phyloP scores from a whole-genome alignment of 2,329 filamentous ascomycete species.

The Apiospora kogelbergensis region DNA sequence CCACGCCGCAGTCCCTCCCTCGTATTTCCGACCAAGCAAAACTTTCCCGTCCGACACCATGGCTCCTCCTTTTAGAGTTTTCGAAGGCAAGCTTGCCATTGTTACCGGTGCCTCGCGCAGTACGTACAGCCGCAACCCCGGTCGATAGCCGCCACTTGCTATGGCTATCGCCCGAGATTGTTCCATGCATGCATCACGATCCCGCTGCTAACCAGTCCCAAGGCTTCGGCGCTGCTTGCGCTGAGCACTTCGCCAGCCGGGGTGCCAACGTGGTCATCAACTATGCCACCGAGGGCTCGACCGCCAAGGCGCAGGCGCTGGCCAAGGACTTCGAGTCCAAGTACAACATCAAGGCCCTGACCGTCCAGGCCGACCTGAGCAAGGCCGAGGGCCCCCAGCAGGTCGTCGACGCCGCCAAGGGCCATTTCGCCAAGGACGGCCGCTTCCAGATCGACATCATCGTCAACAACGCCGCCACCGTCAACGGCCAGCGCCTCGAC shows the following conservation, averaged over 20 bases:
- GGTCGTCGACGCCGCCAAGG: slow-evolving; percentile 58
- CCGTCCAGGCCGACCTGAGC: slow-evolving; percentile 72
- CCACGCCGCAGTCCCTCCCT: background rate
- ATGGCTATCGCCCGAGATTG: background rate
- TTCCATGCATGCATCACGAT: background rate
- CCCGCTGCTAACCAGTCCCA: background rate
- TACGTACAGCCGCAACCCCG: slow-evolving; percentile 34
- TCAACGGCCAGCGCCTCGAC: slow-evolving; percentile 63
- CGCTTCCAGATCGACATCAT: slow-evolving; percentile 76
- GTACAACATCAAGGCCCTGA: slow-evolving; percentile 59
- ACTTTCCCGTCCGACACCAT: background rate
- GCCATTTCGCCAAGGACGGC: slow-evolving; percentile 50
- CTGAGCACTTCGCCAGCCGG: slow-evolving; percentile 70
- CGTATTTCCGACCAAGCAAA: background rate
- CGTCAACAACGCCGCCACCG: slow-evolving; percentile 81
- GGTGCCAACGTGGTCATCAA: slow-evolving; percentile 69
- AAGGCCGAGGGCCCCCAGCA: slow-evolving; percentile 58
- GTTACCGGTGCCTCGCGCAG: slow-evolving; percentile 78
- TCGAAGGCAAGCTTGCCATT: slow-evolving; percentile 74
- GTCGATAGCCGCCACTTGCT: too few species aligned
- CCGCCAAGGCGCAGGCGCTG: slow-evolving; percentile 55
- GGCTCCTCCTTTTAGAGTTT: slow-evolving; percentile 16
- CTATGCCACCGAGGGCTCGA: slow-evolving; percentile 56
- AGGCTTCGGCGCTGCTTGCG: slow-evolving; percentile 70
- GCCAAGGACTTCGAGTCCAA: slow-evolving; percentile 55